These are phyloP conservation scores for Oryza meyeriana DNA, from an alignment of 176 grass and related monocot genomes.

Conservation along the genomic window DNA sequence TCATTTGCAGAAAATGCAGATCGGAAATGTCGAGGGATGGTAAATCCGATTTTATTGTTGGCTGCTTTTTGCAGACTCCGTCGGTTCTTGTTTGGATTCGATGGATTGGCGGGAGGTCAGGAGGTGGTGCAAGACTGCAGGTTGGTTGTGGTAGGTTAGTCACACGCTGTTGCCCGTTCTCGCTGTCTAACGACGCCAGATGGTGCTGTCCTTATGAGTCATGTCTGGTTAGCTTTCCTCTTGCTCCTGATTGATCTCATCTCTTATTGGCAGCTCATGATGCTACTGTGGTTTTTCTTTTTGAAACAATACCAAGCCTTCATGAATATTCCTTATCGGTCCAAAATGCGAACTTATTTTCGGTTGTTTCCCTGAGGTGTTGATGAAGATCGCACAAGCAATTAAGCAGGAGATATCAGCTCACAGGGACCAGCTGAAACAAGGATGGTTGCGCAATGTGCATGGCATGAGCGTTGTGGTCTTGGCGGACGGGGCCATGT, in stretches of 20 bases:
- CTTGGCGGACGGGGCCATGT: background rate
- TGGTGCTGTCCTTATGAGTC: background rate
- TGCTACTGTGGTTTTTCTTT: background rate
- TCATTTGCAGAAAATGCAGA: background rate
- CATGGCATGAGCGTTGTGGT: background rate
- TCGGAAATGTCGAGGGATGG: background rate
- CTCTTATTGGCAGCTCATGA: background rate
- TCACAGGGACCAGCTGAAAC: background rate
- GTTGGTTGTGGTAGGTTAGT: conserved; percentile 36
- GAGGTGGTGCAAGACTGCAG: background rate
- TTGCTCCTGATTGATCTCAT: background rate
- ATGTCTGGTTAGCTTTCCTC: conserved; percentile 25
- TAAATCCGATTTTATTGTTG: background rate
- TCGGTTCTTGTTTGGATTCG: background rate
- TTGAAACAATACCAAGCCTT: background rate
- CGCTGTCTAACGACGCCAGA: background rate
- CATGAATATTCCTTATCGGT: background rate
- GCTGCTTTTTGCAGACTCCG: background rate
- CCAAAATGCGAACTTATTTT: background rate
- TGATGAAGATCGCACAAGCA: background rate
- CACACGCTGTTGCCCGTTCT: conserved; percentile 23
- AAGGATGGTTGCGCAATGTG: background rate
- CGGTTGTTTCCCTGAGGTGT: background rate
- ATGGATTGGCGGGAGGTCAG: background rate
- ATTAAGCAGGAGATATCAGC: background rate